Evolutionary conservation across 176 grass and related monocot genomes (phyloP), one percentile per base, ranked within the genome.

Genomic region (Rhynchospora pubera): DNA sequence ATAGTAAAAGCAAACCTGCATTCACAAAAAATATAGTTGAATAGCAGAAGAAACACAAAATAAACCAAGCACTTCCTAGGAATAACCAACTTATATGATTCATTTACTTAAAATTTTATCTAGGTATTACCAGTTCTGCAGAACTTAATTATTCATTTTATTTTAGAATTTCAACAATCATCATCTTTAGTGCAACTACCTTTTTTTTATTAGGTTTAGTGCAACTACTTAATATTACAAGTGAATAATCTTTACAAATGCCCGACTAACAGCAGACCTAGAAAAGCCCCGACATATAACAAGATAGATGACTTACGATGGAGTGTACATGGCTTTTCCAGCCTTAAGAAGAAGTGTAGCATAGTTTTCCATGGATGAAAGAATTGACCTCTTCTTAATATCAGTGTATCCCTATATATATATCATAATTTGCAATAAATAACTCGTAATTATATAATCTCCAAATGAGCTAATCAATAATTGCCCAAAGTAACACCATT

Each of bases 331-430:
- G 3, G 82, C 7, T 52, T 85, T 87, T 60, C 84, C 97, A 39
- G 93, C 84, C 90, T 90, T 65, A 89, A 99, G 89, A 75, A 90
- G 90, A 63, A 96, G 77, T 73, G 97, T 99, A 11, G 80, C 89
- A 76, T 91, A 85, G 62, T 89, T 86, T 61, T 99, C 97, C 97
- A 99, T 91, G 3, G 89, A 91, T 55, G 93, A 93, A 22, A 99
- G 89, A 72, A 99, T 76, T 0, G 97, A 99, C 60, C 97, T 91
- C 75, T 91, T 99, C 75, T 99, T 99, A 84, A 99, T 99, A 85
- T 99, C 91, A 51, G 82, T 89, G 63, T 93, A 99, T 7, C 97
- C 97, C 97, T 96, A 69, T 55, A 62, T 28, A 82, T 63, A 87
- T 19, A 22, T 65, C 9, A 57, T 32, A 15, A 88, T 71, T 79